Evolutionary conservation across 148 eudicot genomes (phyloP), one percentile per base, ranked within the genome.

Genomic region (Dianthus caryophyllus): DNA sequence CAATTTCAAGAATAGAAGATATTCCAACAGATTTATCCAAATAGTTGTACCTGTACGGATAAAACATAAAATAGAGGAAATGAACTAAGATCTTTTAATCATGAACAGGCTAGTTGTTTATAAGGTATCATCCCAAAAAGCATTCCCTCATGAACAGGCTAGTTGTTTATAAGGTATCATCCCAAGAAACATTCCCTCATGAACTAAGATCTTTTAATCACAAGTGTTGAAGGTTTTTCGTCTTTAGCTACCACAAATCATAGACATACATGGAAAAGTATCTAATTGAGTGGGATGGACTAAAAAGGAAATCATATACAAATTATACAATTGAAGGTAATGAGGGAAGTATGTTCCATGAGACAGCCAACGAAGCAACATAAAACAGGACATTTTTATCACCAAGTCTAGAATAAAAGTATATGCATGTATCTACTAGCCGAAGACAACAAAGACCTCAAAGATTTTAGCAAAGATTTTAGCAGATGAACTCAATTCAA

Each of bases 11-110:
- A 64, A 77, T 76, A 49, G 98, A 75, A 54, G 98, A 87, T 70
- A 94, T 66, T 52, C 97, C 97, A 67, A 83, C 85, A 61, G 98
- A 83, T 65, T 86, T 94, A 56, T 94, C 90, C 74, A 94, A 84
- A 76, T 88, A 94, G 83, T 83, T 88, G 71, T 79, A 94, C 81
- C 98, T 93, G 90, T 74, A 51, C 31, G 53, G 29, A 71, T 26
- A 25, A 20, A 43, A 39, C 61, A 46, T 7, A 7, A 33, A 65
- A 18, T 58, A 39, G 2, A 57, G 0, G 41, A 65, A 10, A 25
- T 0, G 47, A 43, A 38, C 24, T 62, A 21, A 51, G 18, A 12
- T 29, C 61, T 24, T 59, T 13, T 9, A 18, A n/a, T 36, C n/a
- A 22, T 1, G 58, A 55, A 2, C 55, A 51, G 25, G 25, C 22